Evolutionary conservation across 2,329 filamentous ascomycete genomes (phyloP).

Genomic region (Escovopsis sp.): DNA sequence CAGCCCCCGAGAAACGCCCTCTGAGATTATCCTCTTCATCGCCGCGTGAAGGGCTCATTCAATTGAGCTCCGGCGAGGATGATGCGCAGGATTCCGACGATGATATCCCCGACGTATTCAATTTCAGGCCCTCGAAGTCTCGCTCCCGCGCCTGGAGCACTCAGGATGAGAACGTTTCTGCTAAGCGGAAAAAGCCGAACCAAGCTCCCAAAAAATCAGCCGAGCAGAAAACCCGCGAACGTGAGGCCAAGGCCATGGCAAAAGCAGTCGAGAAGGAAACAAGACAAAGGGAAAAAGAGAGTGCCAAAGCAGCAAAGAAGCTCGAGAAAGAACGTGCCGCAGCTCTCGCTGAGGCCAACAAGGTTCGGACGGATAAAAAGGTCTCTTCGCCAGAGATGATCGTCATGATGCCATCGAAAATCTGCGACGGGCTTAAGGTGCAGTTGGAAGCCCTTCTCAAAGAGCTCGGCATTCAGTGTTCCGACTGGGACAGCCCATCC

Average conservation of each 20-base stretch:
- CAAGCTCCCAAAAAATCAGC: conserved; percentile 14
- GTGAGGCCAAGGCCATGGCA: conserved; percentile 28
- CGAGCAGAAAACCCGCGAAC: conserved; percentile 25
- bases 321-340: conserved; percentile 47
- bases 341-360: conserved; percentile 59
- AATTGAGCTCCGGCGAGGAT: conserved; percentile 19
- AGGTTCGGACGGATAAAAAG: conserved; percentile 57
- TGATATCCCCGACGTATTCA: conserved; percentile 32
- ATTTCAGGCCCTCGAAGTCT: conserved; percentile 21
- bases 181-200: conserved; percentile 7
- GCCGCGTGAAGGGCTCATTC: conserved; percentile 15
- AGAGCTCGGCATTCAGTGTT: conserved; percentile 31
- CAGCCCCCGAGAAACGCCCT: conserved; percentile 25
- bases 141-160: conserved; percentile 14
- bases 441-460: conserved; percentile 35
- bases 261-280: conserved; percentile 39
- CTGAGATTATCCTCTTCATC: conserved; percentile 10
- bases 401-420: conserved; percentile 45
- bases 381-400: conserved; percentile 64
- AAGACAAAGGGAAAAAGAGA: conserved; percentile 40
- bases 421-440: conserved; percentile 31
- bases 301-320: conserved; percentile 44
- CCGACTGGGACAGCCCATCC: conserved; percentile 28
- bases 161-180: conserved; percentile 15
- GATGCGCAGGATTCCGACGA: conserved; percentile 22